Conservation (phyloP, 371 early-diverging fungal genomes). For the Sporodiniella umbellata region DNA sequence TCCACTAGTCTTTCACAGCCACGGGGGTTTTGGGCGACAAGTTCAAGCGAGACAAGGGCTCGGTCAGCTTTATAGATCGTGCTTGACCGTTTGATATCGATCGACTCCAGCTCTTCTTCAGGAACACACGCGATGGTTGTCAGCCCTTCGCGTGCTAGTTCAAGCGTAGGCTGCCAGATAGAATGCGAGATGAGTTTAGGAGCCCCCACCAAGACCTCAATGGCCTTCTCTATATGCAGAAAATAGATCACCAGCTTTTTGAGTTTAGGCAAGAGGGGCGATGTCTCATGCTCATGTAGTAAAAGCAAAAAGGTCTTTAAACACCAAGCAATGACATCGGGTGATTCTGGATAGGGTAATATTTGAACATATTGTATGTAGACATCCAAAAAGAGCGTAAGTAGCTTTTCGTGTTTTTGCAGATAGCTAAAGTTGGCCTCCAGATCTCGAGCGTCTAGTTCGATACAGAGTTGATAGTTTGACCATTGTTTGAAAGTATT, state of each 20-base stretch:
- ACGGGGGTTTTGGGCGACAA: conserved; percentile 9
- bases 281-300: conserved; percentile 1
- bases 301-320: conserved; percentile 16
- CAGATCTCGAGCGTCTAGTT: conserved; percentile 19
- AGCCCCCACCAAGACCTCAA: conserved; percentile 19
- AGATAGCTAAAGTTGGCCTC: neutral
- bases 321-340: conserved; percentile 17
- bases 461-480: conserved; percentile 15
- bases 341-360: conserved; percentile 2
- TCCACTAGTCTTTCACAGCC: conserved; percentile 26
- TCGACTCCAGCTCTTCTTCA: neutral
- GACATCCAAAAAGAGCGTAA: conserved; percentile 16
- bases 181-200: conserved; percentile 13
- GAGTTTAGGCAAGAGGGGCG: conserved; percentile 10
- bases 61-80: conserved; percentile 24
- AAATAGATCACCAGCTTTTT: conserved; percentile 19
- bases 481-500: neutral
- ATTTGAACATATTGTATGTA: conserved; percentile 27
- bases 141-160: conserved; percentile 20
- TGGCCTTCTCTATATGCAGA: conserved; percentile 25
- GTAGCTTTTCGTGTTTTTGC: conserved; percentile 9
- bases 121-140: neutral
- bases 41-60: conserved; percentile 17
- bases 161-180: conserved; percentile 29
- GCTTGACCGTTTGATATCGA: neutral